A percentile compares a stretch with the other conserved stretches of the same genome.
Evolutionary conservation across 1,284 basidiomycete species (phyloP).

Genomic region (Stereum hirsutum): DNA sequence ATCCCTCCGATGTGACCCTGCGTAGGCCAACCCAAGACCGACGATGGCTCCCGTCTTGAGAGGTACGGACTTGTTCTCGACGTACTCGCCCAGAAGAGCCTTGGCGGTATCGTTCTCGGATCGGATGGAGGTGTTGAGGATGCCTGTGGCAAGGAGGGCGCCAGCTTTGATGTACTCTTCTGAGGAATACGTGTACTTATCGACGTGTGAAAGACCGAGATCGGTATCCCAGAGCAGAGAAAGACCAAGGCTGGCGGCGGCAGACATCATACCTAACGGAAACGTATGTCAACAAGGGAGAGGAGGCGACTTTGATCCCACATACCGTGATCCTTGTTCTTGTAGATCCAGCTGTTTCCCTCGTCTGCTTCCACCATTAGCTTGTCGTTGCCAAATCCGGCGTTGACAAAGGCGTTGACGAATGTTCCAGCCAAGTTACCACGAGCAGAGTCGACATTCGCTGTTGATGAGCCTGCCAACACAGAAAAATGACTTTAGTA

Average conservation of each 20-base stretch:
- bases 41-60: conserved; percentile 87
- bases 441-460: conserved; percentile 87
- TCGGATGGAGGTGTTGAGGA: conserved; percentile 85
- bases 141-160: conserved; percentile 90
- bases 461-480: conserved; percentile 48
- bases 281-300: neutral
- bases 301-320: conserved; percentile 4
- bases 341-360: conserved; percentile 98
- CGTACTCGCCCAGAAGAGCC: conserved; percentile 86
- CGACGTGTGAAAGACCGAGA: conserved; percentile 87
- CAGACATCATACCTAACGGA: conserved; percentile 84
- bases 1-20: conserved; percentile 87
- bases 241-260: conserved; percentile 89
- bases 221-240: conserved; percentile 97
- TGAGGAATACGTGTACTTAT: conserved; percentile 95
- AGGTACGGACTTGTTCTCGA: conserved; percentile 80
- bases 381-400: conserved; percentile 98
- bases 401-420: conserved; percentile 99
- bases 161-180: conserved; percentile 99
- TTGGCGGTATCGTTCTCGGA: conserved; percentile 93
- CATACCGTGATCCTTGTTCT: conserved; percentile 94
- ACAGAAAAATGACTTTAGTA: too few relatives aligned
- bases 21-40: conserved; percentile 90
- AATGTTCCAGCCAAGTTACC: conserved; percentile 96
- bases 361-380: conserved; percentile 96